Base-by-base conservation (phyloP, 2,329 filamentous ascomycete genomes). In the Didymella keratinophila region DNA sequence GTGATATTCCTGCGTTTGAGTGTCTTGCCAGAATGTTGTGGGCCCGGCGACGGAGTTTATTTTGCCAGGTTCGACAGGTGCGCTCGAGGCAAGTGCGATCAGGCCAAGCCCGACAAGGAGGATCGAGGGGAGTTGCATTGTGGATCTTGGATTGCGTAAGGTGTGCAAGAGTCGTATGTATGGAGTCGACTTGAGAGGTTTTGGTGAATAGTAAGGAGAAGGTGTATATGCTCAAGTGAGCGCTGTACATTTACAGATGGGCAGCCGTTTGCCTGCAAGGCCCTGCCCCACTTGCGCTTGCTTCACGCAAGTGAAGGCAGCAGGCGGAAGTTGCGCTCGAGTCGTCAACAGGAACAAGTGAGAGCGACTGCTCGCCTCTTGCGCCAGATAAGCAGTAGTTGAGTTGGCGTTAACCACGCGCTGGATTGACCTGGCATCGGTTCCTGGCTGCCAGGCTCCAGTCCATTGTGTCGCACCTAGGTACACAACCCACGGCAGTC, bases 261-360 rank as follows among this genome's bases (percentile, higher is more conserved):
- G 16, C 25, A 39, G 14, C 34, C 34, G 47, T 51, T 56, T 51
- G 53, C 18, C 27, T 42, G n/a, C n/a, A n/a, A n/a, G n/a, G n/a
- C n/a, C n/a, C n/a, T n/a, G 25, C 47, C 42, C 41, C 53, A 56
- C 41, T 27, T 51, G 20, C 27, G 10, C 23, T 4, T 9, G 23
- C 18, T 4, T 20, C n/a, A 21, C 23, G 32, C 47, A 51, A 42
- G 41, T 51, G 42, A 51, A 56, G 41, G 47, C 46, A 56, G 30
- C 52, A 50, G 27, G 21, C 39, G 39, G 52, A 55, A 45, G 12
- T 8, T 47, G 7, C 39, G 9, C 7, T 30, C n/a, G 9, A 37
- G 20, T 27, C 20, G 37, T 10, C 37, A 16, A 23, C 10, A 23
- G 2, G n/a, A 32, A 6, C 11, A 52, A 14, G 20, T 23, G 8